These are phyloP conservation scores for Beauveria asiatica DNA, from an alignment of 2,329 filamentous ascomycete species.

Conservation along the genomic window DNA sequence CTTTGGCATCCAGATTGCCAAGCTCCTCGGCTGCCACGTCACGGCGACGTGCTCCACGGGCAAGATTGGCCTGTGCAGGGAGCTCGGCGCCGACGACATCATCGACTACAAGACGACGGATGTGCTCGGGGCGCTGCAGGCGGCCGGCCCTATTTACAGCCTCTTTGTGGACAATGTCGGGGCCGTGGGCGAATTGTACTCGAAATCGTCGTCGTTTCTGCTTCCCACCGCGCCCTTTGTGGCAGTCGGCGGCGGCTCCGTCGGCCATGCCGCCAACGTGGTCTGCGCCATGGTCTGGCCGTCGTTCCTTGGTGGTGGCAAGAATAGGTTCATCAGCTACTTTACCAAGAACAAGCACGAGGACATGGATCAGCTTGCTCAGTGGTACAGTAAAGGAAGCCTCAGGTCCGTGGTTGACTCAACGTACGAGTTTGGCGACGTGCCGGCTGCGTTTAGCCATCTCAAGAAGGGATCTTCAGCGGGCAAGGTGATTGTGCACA, in stretches of 20 bases:
- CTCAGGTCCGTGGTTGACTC: conserved; percentile 48
- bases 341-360: conserved; percentile 31
- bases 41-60: conserved; percentile 50
- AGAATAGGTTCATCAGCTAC: conserved; percentile 33
- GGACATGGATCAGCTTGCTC: conserved; percentile 41
- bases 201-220: conserved; percentile 41
- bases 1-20: conserved; percentile 57
- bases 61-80: conserved; percentile 49
- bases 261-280: conserved; percentile 18
- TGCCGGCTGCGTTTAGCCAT: conserved; percentile 46
- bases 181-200: conserved; percentile 34
- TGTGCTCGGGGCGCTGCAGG: conserved; percentile 32
- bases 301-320: conserved; percentile 30
- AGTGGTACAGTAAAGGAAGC: conserved; percentile 50
- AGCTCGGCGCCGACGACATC: conserved; percentile 55
- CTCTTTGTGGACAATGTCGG: conserved; percentile 46
- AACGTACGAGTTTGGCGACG: conserved; percentile 48
- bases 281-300: conserved; percentile 21
- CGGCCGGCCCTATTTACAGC: conserved; percentile 35
- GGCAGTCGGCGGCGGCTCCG: conserved; percentile 36
- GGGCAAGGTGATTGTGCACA: conserved; percentile 48
- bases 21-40: conserved; percentile 51
- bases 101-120: conserved; percentile 49
- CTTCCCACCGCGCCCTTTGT: conserved; percentile 39
- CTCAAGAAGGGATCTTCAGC: conserved; percentile 49